Evolutionary conservation across 306 rosid genomes (phyloP).

Genomic region (Sophora flavescens): DNA sequence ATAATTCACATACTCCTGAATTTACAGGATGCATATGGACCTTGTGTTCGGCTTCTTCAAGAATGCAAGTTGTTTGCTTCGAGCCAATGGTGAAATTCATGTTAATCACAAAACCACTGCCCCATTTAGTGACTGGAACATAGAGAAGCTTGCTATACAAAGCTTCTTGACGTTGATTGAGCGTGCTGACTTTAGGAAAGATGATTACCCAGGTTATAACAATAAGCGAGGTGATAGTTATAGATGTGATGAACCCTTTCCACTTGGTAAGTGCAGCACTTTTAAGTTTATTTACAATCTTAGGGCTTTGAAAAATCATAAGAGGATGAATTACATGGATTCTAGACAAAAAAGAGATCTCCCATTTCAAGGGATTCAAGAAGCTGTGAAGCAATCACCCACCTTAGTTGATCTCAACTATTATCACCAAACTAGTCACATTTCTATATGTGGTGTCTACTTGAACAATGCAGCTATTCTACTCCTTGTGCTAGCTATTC

Average conservation of each 20-base stretch:
- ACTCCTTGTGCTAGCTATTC: no score
- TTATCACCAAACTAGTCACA: slow-evolving; percentile 26
- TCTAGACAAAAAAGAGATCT: slow-evolving; percentile 9
- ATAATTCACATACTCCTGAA: background rate
- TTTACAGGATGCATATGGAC: slow-evolving; percentile 58
- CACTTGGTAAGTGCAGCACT: slow-evolving; percentile 65
- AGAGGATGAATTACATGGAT: background rate
- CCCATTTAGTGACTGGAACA: slow-evolving; percentile 55
- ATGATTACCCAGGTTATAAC: slow-evolving; percentile 62
- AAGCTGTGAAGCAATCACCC: background rate
- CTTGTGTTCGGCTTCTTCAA: slow-evolving; percentile 60
- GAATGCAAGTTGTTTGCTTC: slow-evolving; percentile 61
- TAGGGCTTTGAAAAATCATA: background rate
- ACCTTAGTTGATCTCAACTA: slow-evolving; percentile 16
- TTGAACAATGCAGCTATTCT: background rate
- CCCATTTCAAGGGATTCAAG: background rate
- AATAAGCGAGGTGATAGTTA: slow-evolving; percentile 61
- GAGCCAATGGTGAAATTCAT: slow-evolving; percentile 63
- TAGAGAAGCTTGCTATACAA: slow-evolving; percentile 46
- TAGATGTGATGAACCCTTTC: slow-evolving; percentile 64
- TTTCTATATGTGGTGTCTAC: background rate
- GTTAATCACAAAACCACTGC: slow-evolving; percentile 60
- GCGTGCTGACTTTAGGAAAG: slow-evolving; percentile 52
- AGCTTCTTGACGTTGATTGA: slow-evolving; percentile 43
- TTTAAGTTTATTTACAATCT: slow-evolving; percentile 49